Percentiles rank a stretch among this genome's conserved stretches.
These are phyloP conservation scores for Candida dajiaensis DNA, from an alignment of 805 yeast genomes.

Conservation along the genomic window DNA sequence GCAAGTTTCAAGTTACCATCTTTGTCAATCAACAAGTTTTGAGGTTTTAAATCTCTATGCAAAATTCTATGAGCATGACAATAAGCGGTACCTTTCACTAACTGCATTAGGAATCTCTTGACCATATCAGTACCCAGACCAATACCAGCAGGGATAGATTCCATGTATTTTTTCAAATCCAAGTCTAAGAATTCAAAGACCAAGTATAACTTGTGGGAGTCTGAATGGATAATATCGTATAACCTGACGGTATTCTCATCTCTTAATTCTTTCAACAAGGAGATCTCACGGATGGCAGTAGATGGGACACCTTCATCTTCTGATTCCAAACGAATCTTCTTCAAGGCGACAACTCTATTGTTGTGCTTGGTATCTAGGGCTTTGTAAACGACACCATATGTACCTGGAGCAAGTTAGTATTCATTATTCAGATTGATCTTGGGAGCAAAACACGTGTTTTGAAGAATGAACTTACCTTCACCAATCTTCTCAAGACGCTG, in stretches of 20 bases:
- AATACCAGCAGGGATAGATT: slow-evolving; percentile 83
- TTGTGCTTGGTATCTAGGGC: slow-evolving; percentile 86
- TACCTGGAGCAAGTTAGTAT: slow-evolving; percentile 36
- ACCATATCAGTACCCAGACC: slow-evolving; percentile 88
- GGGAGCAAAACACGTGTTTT: background rate
- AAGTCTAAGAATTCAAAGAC: slow-evolving; percentile 92
- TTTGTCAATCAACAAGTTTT: slow-evolving; percentile 87
- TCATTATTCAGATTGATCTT: background rate
- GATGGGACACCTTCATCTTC: slow-evolving; percentile 99
- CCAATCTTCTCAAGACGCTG: slow-evolving; percentile 95
- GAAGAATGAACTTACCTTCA: slow-evolving; percentile 53
- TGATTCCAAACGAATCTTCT: slow-evolving; percentile 90
- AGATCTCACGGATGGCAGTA: slow-evolving; percentile 95
- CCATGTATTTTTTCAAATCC: slow-evolving; percentile 96
- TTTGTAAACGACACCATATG: slow-evolving; percentile 96
- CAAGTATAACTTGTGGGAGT: slow-evolving; percentile 82
- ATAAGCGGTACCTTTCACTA: slow-evolving; percentile 84
- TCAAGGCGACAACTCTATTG: slow-evolving; percentile 91
- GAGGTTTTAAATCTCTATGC: slow-evolving; percentile 96
- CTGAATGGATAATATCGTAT: slow-evolving; percentile 92
- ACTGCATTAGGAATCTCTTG: slow-evolving; percentile 87
- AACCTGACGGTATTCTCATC: slow-evolving; percentile 91
- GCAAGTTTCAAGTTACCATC: slow-evolving; percentile 90
- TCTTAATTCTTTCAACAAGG: slow-evolving; percentile 85
- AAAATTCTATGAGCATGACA: slow-evolving; percentile 93